A percentile compares a stretch with the other conserved stretches of the same genome.
These are phyloP conservation scores for Perkinsus olseni DNA, from an alignment of 169 alveolate genomes.

Conservation along the genomic window DNA sequence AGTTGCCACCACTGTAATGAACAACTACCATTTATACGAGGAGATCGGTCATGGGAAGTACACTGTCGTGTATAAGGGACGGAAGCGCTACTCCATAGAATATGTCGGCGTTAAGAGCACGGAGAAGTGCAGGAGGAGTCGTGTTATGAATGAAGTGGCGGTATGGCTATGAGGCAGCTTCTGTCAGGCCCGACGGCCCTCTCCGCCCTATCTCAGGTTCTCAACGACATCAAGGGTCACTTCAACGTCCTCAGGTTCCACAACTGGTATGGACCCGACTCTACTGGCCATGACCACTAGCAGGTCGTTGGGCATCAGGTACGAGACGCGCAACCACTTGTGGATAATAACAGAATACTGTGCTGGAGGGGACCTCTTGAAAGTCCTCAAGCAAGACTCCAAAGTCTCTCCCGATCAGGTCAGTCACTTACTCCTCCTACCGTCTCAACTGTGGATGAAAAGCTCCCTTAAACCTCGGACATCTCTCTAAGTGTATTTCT, in stretches of 20 bases:
- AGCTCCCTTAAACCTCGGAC: no score
- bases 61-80: slow-evolving; percentile 70
- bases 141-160: slow-evolving; percentile 28
- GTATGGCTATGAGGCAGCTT: not conserved
- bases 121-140: slow-evolving; percentile 53
- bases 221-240: slow-evolving; percentile 22
- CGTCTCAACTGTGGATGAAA: no score
- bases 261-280: not conserved
- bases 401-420: slow-evolving; percentile 46
- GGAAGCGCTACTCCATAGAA: slow-evolving; percentile 60
- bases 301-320: slow-evolving; percentile 40
- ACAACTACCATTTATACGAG: slow-evolving; percentile 69
- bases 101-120: slow-evolving; percentile 68
- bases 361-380: slow-evolving; percentile 71
- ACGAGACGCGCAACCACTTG: slow-evolving; percentile 73
- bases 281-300: no score
- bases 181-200: slow-evolving; percentile 33
- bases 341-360: slow-evolving; percentile 78
- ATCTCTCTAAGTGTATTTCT: no score
- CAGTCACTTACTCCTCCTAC: not conserved
- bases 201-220: slow-evolving; percentile 4
- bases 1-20: slow-evolving; percentile 38
- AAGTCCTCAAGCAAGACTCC: slow-evolving; percentile 59
- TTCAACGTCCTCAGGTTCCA: slow-evolving; percentile 51
- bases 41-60: slow-evolving; percentile 69